Base-by-base conservation (phyloP, 768 basidiomycete genomes). In the Crassisporium funariophilum region DNA sequence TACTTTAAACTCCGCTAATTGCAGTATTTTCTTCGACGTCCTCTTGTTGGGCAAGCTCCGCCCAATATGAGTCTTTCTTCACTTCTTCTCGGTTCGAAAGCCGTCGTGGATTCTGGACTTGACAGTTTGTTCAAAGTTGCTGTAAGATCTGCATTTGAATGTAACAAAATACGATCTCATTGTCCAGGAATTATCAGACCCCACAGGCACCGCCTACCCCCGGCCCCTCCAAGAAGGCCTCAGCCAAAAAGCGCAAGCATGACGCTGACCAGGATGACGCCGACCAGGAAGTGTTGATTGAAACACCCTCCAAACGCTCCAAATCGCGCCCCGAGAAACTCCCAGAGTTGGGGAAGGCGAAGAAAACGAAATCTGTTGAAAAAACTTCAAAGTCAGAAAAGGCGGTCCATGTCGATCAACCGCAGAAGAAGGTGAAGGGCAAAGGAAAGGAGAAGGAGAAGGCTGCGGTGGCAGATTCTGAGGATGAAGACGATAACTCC, bases 51-150 rank as follows among this genome's bases (percentile, higher is more conserved):
- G n/a, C n/a, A n/a, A n/a, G n/a, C n/a, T n/a, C 27, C n/a, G 21
- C 19, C 16, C 15, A 42, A 22, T 45, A 83, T 84, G 82, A 81
- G 77, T 59, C 74, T 84, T 17, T 69, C 82, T 15, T 75, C 79
- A 1, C 63, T 84, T 36, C 72, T 86, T 0, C 62, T 83, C 13
- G 66, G 73, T 23, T 62, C 64, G 9, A 70, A 69, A 39, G 61
- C 60, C 5, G 42, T 44, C 1, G 67, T 84, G 24, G 86, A 88
- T 57, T 65, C 65, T 3, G 85, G 84, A 36, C 71, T 90, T 7
- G 84, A 88, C 56, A 72, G 75, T 19, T 56, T 90, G 21, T 87
- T 90, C 59, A 73, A 73, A 22, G 59, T 74, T 27, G 74, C 76
- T 50, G 78, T 62, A 44, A 41, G 47, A 33, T 19, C 31, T 23